Conservation (phyloP, 371 early-diverging fungal genomes). For the Rhizopus delemar region DNA sequence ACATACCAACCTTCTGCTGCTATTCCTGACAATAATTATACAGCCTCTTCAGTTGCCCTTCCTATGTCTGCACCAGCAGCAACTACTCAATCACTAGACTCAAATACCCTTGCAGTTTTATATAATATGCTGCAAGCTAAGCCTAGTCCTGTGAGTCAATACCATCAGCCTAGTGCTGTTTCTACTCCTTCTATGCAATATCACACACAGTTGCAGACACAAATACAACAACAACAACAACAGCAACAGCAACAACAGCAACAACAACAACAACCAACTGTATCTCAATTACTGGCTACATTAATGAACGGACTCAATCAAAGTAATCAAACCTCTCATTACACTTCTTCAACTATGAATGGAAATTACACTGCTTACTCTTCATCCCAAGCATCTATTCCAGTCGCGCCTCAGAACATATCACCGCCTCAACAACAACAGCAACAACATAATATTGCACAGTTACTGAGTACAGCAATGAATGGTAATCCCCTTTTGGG, state of each 20-base stretch:
- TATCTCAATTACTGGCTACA: slow-evolving; percentile 30
- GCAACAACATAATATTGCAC: slow-evolving; percentile 22
- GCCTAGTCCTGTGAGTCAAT: slow-evolving; percentile 3
- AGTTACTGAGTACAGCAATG: slow-evolving; percentile 26
- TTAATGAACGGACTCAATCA: slow-evolving; percentile 18
- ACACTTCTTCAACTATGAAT: neutral
- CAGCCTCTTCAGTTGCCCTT: neutral
- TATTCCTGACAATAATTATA: neutral
- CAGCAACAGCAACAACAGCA: slow-evolving; percentile 5
- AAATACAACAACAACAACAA: neutral
- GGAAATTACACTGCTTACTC: neutral
- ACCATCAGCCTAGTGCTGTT: neutral
- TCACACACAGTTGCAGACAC: neutral
- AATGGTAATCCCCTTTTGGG: slow-evolving; percentile 26
- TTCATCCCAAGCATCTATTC: neutral
- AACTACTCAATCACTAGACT: slow-evolving; percentile 11
- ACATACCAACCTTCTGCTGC: neutral
- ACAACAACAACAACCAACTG: slow-evolving; percentile 8
- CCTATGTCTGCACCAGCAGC: slow-evolving; percentile 1
- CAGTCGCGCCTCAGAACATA: neutral
- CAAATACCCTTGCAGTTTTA: slow-evolving; percentile 26
- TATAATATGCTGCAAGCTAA: slow-evolving; percentile 22
- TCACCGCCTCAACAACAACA: neutral
- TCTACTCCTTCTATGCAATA: neutral
- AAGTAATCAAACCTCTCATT: neutral